Base-by-base conservation (phyloP, 305 asterid genomes). In the Coffea humblotiana region DNA sequence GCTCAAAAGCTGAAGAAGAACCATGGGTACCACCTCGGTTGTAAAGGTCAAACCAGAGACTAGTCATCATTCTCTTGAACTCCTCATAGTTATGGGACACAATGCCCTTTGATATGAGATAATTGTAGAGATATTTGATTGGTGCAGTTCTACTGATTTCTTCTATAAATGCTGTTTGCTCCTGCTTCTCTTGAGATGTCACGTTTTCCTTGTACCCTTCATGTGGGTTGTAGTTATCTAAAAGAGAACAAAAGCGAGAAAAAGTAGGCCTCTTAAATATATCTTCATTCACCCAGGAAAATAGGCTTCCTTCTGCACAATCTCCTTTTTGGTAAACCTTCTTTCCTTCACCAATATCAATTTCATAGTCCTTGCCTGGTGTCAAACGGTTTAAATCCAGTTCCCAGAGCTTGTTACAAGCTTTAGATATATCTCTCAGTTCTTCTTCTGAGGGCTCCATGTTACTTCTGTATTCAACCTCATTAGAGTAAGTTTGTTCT, bases 81-180 rank as follows among this genome's bases (percentile, higher is more conserved):
- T 91, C 96, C 74, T 88, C 82, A 84, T 68, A 82, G 85, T 82
- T 85, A 71, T 73, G 92, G 51, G 95, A 77, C 25, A 82, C 83
- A 69, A 87, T 47, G 72, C 93, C 88, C 89, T 91, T 93, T 45
- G 90, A 89, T 35, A 74, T 78, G 75, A 95, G 92, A 91, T 90
- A 92, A 87, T 86, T 91, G 87, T 91, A 88, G 71, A 95, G 93
- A 87, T 92, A 95, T 81, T 87, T 91, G 71, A 95, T 89, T 73
- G 97, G 97, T 77, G 97, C 97, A 76, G 97, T 94, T 85, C 97
- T 87, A 85, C 97, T 90, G 64, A 94, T 90, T 91, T 95, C 99
- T 86, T 95, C 99, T 5, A 95, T 85, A 83, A 95, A 95, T 63
- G 97, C 97, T 70, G 82, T 87, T 82, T 95, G 89, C 85, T 95